Evolutionary conservation across 2,329 filamentous ascomycete genomes (phyloP).

Genomic region (Pseudocercospora eumusae): DNA sequence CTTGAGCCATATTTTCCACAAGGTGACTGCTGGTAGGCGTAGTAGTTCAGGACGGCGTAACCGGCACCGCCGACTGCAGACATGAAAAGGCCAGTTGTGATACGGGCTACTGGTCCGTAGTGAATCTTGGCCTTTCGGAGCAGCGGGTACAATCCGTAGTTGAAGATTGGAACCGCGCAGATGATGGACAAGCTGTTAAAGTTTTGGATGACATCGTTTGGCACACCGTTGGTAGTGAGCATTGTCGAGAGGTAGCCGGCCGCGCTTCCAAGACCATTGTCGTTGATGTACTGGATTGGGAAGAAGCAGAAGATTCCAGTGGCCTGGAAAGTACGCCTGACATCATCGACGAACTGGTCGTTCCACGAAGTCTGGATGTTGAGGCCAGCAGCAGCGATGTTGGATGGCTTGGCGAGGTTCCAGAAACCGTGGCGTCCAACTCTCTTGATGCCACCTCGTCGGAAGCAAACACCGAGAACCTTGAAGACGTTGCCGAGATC

Average conservation of each 20-base stretch:
- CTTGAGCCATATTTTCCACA: constrained; percentile 47
- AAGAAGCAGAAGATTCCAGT: constrained; percentile 62
- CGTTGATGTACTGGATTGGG: constrained; percentile 46
- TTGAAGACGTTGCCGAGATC: constrained; percentile 32
- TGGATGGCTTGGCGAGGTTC: constrained; percentile 34
- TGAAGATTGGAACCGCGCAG: constrained; percentile 46
- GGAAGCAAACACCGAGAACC: constrained; percentile 28
- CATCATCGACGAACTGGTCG: constrained; percentile 69
- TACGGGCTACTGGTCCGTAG: constrained; percentile 54
- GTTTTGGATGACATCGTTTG: constrained; percentile 52
- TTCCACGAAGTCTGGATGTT: constrained; percentile 54
- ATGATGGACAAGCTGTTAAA: constrained; percentile 51
- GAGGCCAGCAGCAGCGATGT: constrained; percentile 30
- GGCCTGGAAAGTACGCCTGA: constrained; percentile 57
- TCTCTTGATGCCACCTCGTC: constrained; percentile 21
- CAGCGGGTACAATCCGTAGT: constrained; percentile 48
- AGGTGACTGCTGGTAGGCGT: constrained; percentile 50
- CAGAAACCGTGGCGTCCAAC: constrained; percentile 32
- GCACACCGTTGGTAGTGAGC: constrained; percentile 41
- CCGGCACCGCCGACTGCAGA: constrained; percentile 49
- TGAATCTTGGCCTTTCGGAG: constrained; percentile 45
- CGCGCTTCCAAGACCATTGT: constrained; percentile 38
- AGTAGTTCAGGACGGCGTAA: constrained; percentile 47
- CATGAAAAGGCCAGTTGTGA: constrained; percentile 51
- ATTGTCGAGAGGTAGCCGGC: constrained; percentile 33